Conservation (phyloP, 768 basidiomycete species). For the Ramaria rubella region DNA sequence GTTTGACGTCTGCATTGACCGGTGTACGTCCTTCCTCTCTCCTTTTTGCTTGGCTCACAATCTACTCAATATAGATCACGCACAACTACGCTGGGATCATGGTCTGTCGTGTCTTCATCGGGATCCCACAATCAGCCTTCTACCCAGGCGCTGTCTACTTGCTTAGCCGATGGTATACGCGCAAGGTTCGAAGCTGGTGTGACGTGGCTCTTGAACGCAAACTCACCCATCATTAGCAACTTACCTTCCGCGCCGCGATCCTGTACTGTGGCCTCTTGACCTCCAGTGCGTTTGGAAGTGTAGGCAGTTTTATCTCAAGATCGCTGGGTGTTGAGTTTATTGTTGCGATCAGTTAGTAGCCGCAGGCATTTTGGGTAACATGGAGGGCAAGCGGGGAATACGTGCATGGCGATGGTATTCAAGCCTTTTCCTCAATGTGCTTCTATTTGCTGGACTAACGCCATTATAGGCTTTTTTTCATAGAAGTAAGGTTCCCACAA, state of each 20-base stretch:
- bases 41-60: background rate
- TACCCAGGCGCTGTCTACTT: conserved; percentile 50
- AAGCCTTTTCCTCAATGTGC: background rate
- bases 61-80: conserved; percentile 37
- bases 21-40: conserved; percentile 35
- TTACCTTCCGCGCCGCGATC: conserved; percentile 58
- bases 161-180: conserved; percentile 33
- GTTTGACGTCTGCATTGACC: conserved; percentile 54
- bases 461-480: conserved; percentile 54
- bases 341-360: conserved; percentile 47
- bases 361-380: conserved; percentile 62
- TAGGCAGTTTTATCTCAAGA: conserved; percentile 24
- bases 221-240: conserved; percentile 51
- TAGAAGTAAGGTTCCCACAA: conserved; percentile 39
- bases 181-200: conserved; percentile 20
- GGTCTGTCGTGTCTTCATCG: conserved; percentile 53
- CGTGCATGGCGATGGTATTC: conserved; percentile 66
- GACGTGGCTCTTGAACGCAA: conserved; percentile 24
- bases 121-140: conserved; percentile 59
- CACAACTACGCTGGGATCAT: conserved; percentile 48
- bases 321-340: background rate
- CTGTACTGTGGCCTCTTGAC: conserved; percentile 54
- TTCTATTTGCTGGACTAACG: background rate
- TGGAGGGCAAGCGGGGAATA: conserved; percentile 63
- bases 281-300: conserved; percentile 62